phyloP scores from a whole-genome alignment of 805 yeast species.

The Candida verbasci region DNA sequence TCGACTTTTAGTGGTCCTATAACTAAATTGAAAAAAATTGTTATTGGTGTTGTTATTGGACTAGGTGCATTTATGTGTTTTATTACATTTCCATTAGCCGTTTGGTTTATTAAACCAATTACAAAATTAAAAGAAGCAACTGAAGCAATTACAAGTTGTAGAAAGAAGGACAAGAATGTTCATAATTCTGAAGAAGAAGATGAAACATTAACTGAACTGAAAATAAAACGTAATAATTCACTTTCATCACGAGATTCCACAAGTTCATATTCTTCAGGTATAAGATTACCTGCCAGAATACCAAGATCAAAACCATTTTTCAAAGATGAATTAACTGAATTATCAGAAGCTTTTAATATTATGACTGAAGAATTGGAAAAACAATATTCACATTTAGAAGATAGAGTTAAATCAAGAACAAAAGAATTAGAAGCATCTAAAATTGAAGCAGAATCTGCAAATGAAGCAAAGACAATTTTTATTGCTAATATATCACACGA shows the following conservation, averaged over 20 bases:
- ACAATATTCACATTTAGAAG: slow-evolving; percentile 82
- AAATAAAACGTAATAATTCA: slow-evolving; percentile 19
- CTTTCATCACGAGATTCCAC: slow-evolving; percentile 20
- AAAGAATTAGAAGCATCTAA: slow-evolving; percentile 85
- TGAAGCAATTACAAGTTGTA: slow-evolving; percentile 55
- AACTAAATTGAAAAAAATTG: slow-evolving; percentile 56
- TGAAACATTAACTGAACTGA: background rate
- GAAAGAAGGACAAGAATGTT: slow-evolving; percentile 14
- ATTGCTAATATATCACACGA: slow-evolving; percentile 45
- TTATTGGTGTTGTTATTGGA: slow-evolving; percentile 74
- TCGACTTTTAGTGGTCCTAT: slow-evolving; percentile 60
- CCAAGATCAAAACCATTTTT: slow-evolving; percentile 43
- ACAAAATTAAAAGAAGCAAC: slow-evolving; percentile 77
- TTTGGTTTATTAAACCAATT: slow-evolving; percentile 81
- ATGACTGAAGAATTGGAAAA: slow-evolving; percentile 85
- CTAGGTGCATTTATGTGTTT: slow-evolving; percentile 70
- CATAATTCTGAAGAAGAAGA: background rate
- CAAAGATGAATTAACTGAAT: slow-evolving; percentile 81
- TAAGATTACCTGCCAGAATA: slow-evolving; percentile 35
- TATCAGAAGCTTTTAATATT: slow-evolving; percentile 82
- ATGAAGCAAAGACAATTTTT: slow-evolving; percentile 80
- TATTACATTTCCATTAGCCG: slow-evolving; percentile 77
- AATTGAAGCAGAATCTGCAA: slow-evolving; percentile 87
- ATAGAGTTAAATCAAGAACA: slow-evolving; percentile 80
- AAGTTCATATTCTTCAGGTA: slow-evolving; percentile 40